Evolutionary conservation across 2,329 filamentous ascomycete species (phyloP), one percentile per base, ranked within the genome.

Genomic region (Chaetomium olivaceum): DNA sequence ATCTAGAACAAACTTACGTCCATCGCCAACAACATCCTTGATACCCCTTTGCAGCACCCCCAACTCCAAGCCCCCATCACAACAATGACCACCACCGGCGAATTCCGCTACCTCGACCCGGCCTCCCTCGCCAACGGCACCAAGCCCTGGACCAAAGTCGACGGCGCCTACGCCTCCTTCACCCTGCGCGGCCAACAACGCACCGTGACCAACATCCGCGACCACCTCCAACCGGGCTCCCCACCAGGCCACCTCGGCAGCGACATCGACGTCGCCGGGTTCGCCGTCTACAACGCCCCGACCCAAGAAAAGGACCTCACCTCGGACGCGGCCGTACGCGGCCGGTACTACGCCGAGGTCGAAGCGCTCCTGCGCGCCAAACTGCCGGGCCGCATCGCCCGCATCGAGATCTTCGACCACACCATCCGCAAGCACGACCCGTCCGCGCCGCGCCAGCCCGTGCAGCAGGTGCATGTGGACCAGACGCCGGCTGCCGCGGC

Each of bases 401-500:
- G 31, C 50, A 82, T 91, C 12, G 82, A 87, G 66, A 88, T 91
- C 65, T 91, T 91, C 73, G 89, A 91, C 75, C 89, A 91, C 75
- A 91, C 89, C 0, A 88, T 91, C 70, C 83, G 89, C 1, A 79
- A 84, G 7, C 78, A 83, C 23, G 76, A 80, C 1, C 82, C 84
- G n/a, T 75, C 78, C 1, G 79, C 87, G 0, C 81, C 87, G 0
- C 82, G 89, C 6, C 84, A 86, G 68, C 89, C 89, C 0, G 88
- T 91, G 0, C 86, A 89, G 74, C 85, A 87, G 70, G 87, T 91
- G 0, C 89, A 91, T 68, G 87, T 91, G 16, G 89, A 92, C 72
- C 89, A 91, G 76, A 91, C 89, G 0, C 85, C 88, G 0, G 76
- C 72, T 0, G 89, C 89, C 0, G 87, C 87, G 0, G 85, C 82